Evolutionary conservation across 169 alveolate species (phyloP).

Genomic region (Plasmodium berghei): DNA sequence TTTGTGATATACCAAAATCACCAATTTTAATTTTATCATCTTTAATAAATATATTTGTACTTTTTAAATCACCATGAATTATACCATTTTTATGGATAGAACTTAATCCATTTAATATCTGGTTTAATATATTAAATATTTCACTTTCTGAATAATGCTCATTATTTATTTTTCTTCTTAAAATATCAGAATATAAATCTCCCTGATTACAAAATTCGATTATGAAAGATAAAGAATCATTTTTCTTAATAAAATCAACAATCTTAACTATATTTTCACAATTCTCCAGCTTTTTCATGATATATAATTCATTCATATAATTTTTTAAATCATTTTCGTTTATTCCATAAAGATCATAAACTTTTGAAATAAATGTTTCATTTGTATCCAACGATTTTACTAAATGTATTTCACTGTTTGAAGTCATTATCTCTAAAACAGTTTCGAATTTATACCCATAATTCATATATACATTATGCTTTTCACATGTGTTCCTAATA

Average conservation of each 20-base stretch:
- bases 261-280: conserved; percentile 68
- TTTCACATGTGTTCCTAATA: conserved; percentile 19
- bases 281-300: conserved; percentile 52
- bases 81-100: conserved; percentile 88
- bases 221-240: conserved; percentile 49
- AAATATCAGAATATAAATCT: conserved; percentile 61
- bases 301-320: conserved; percentile 61
- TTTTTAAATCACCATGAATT: conserved; percentile 89
- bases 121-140: conserved; percentile 85
- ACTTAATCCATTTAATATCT: conserved; percentile 86
- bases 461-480: conserved; percentile 35
- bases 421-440: conserved; percentile 47
- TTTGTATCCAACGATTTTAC: conserved; percentile 35
- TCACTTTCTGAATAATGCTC: conserved; percentile 78
- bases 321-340: conserved; percentile 47
- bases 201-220: conserved; percentile 67
- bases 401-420: conserved; percentile 67
- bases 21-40: conserved; percentile 85
- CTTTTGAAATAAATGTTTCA: conserved; percentile 66
- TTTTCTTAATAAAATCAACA: conserved; percentile 42
- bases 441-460: conserved; percentile 66
- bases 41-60: conserved; percentile 87
- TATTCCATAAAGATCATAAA: conserved; percentile 59
- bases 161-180: conserved; percentile 69
- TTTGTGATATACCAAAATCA: conserved; percentile 87